phyloP scores from a whole-genome alignment of 129 eudicot species.

The Gnaphalium uliginosum region DNA sequence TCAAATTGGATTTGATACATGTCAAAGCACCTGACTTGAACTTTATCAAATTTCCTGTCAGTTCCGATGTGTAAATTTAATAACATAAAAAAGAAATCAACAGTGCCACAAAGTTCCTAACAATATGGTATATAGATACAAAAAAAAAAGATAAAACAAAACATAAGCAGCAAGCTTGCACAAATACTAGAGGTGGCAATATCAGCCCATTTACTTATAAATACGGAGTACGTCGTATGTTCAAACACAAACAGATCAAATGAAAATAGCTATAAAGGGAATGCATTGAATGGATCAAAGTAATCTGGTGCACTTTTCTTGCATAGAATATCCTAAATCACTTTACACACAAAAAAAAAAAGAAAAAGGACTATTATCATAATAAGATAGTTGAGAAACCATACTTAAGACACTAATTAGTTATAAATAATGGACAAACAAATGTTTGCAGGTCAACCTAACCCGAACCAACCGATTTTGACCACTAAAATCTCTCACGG shows the following conservation, averaged over 20 bases:
- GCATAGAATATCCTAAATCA: no score
- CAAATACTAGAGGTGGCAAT: background rate
- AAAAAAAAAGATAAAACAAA: background rate
- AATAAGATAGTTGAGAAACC: background rate
- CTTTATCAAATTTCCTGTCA: conserved; percentile 84
- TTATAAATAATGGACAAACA: no score
- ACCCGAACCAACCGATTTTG: no score
- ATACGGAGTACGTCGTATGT: no score
- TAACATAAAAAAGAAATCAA: conserved; percentile 1
- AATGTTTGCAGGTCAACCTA: no score
- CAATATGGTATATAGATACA: conserved; percentile 11
- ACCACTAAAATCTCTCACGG: no score
- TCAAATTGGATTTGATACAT: conserved; percentile 78
- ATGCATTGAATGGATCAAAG: no score
- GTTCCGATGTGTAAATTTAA: background rate
- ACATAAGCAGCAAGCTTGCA: conserved; percentile 3
- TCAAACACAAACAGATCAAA: no score
- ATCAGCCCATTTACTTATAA: background rate
- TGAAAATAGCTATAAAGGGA: no score
- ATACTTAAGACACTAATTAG: background rate
- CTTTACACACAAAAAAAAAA: no score
- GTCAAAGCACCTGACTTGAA: conserved; percentile 85
- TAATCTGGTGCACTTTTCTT: no score
- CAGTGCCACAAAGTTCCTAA: conserved; percentile 1
- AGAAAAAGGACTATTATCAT: background rate